phyloP scores from a whole-genome alignment of 1,284 basidiomycete species.

The Tilletia setariae region DNA sequence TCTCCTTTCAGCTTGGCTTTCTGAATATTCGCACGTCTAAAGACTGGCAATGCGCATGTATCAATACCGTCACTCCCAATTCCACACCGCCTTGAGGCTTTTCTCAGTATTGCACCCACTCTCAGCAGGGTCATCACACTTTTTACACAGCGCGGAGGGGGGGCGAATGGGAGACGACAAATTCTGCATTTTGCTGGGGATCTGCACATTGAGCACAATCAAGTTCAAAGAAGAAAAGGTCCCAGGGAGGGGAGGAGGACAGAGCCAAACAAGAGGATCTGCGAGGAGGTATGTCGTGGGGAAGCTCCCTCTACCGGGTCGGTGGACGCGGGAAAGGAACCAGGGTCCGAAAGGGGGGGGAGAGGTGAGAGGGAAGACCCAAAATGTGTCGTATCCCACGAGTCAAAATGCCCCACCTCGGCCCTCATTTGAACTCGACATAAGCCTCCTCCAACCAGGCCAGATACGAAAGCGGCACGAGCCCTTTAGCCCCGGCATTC shows the following conservation, averaged over 20 bases:
- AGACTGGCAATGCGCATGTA: too few species aligned
- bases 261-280: too few species aligned
- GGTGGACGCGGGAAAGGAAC: not conserved
- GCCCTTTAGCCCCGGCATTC: not conserved
- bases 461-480: not conserved
- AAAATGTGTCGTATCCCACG: too few species aligned
- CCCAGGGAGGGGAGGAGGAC: not conserved
- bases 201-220: too few species aligned
- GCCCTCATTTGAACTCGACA: too few species aligned
- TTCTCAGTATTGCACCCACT: too few species aligned
- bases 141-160: too few species aligned
- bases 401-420: too few species aligned
- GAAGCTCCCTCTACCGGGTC: not conserved
- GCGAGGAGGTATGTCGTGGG: not conserved
- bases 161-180: not conserved
- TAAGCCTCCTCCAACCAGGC: not conserved
- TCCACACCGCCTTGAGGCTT: too few species aligned
- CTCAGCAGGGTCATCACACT: too few species aligned
- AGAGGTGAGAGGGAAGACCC: too few species aligned
- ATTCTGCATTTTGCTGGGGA: too few species aligned
- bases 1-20: conserved; percentile 9
- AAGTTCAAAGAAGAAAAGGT: not conserved
- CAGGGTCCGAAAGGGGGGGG: not conserved
- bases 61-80: not conserved
- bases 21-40: not conserved